Conservation (phyloP, 2,329 filamentous ascomycete genomes). For the Xylariaceae sp. region DNA sequence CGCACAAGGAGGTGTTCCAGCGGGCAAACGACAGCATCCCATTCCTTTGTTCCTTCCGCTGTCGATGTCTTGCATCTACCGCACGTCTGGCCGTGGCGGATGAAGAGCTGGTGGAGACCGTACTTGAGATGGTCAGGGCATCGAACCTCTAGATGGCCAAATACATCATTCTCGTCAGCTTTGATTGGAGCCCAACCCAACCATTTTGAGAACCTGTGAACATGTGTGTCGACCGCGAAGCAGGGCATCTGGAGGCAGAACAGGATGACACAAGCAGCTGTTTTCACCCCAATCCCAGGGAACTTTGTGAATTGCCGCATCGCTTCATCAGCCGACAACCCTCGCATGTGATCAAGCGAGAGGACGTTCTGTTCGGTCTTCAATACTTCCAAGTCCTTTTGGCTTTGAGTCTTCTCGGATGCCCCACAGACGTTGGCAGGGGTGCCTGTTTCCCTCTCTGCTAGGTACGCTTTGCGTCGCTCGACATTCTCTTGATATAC, state of each 20-base stretch:
- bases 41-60: slow-evolving; percentile 64
- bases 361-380: slow-evolving; percentile 65
- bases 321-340: slow-evolving; percentile 52
- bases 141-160: slow-evolving; percentile 59
- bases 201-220: slow-evolving; percentile 59
- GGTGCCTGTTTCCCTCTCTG: slow-evolving; percentile 49
- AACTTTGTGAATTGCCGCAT: slow-evolving; percentile 58
- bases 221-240: slow-evolving; percentile 66
- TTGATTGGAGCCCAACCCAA: slow-evolving; percentile 62
- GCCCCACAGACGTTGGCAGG: slow-evolving; percentile 53
- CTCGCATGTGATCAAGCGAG: slow-evolving; percentile 59
- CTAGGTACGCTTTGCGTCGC: slow-evolving; percentile 51
- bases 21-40: slow-evolving; percentile 60
- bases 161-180: slow-evolving; percentile 54
- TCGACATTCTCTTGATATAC: slow-evolving; percentile 71
- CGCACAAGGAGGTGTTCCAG: slow-evolving; percentile 51
- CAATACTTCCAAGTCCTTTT: slow-evolving; percentile 64
- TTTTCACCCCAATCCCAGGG: slow-evolving; percentile 64
- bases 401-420: slow-evolving; percentile 48
- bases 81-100: slow-evolving; percentile 59
- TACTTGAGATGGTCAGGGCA: slow-evolving; percentile 63
- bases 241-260: slow-evolving; percentile 61
- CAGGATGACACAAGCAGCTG: slow-evolving; percentile 61
- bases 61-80: slow-evolving; percentile 58
- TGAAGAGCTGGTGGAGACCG: slow-evolving; percentile 61